phyloP scores from a whole-genome alignment of 108 stramenopile genomes.

The Cylindrotheca fusiformis region DNA sequence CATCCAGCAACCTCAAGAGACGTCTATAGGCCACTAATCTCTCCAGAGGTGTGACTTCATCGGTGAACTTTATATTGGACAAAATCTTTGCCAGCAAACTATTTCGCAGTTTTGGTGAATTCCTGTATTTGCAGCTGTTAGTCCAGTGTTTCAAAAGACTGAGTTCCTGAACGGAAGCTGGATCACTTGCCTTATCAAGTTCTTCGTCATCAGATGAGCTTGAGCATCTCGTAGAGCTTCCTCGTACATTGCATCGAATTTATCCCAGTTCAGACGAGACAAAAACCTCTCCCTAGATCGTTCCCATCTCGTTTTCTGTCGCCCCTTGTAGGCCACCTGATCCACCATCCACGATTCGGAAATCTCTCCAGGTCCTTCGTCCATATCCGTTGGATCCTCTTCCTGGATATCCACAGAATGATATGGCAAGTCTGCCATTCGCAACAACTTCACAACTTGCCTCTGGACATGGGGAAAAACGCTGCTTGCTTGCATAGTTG shows the following conservation, averaged over 20 bases:
- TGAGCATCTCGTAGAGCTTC: constrained; percentile 42
- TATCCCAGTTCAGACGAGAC: constrained; percentile 37
- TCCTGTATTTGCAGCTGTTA: too few species aligned
- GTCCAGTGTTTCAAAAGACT: too few species aligned
- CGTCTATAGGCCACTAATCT: constrained; percentile 80
- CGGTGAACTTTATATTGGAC: constrained; percentile 29
- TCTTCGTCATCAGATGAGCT: constrained; percentile 32
- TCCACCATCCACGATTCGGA: constrained; percentile 31
- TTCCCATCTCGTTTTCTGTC: constrained; percentile 39
- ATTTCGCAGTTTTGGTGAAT: constrained; percentile 27
- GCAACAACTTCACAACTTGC: constrained; percentile 58
- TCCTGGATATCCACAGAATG: constrained; percentile 6
- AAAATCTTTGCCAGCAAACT: constrained; percentile 35
- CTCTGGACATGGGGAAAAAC: constrained; percentile 23
- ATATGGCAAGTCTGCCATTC: constrained; percentile 62
- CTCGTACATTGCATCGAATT: constrained; percentile 33
- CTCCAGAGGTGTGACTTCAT: constrained; percentile 28
- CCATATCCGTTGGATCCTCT: constrained; percentile 5
- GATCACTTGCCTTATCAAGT: constrained; percentile 14
- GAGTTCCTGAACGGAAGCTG: too few species aligned
- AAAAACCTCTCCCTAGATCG: constrained; percentile 34
- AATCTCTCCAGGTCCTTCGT: constrained; percentile 16
- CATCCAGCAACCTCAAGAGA: constrained; percentile 65
- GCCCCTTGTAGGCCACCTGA: neutral
- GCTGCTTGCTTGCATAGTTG: constrained; percentile 13